Conservation (phyloP, 495 filamentous ascomycete species). For the Parachaetomium inaequale region DNA sequence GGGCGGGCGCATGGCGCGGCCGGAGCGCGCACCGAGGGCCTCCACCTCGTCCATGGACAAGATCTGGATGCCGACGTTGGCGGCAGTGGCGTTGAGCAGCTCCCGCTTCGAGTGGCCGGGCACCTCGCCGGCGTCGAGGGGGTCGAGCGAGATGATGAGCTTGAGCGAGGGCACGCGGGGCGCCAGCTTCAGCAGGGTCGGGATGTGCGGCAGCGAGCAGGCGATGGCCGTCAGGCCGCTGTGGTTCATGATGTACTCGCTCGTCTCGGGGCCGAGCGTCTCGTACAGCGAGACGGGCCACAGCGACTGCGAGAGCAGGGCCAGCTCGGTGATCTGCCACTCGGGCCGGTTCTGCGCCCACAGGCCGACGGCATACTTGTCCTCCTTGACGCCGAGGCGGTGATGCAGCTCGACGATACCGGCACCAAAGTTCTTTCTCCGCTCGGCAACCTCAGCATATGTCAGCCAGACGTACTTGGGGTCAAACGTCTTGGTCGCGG, state of each 20-base stretch:
- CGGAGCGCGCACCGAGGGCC: conserved; percentile 64
- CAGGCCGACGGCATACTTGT: conserved; percentile 80
- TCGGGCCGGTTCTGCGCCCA: conserved; percentile 97
- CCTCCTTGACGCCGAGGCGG: conserved; percentile 58
- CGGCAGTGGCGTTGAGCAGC: conserved; percentile 69
- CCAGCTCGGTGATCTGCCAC: conserved; percentile 96
- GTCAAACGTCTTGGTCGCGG: conserved; percentile 69
- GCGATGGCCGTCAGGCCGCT: conserved; percentile 70
- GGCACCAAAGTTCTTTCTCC: conserved; percentile 80
- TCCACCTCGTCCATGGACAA: conserved; percentile 74
- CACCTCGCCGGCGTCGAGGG: conserved; percentile 76
- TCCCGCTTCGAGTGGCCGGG: conserved; percentile 73
- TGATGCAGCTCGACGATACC: conserved; percentile 82
- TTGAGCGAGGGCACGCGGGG: conserved; percentile 74
- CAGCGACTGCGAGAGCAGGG: conserved; percentile 80
- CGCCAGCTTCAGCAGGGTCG: conserved; percentile 80
- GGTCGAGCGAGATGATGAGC: conserved; percentile 83
- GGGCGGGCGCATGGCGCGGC: conserved; percentile 65
- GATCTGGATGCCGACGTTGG: conserved; percentile 67
- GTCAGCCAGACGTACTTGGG: conserved; percentile 75
- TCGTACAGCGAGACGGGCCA: conserved; percentile 95
- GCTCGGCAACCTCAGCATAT: conserved; percentile 72
- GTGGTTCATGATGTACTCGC: conserved; percentile 95
- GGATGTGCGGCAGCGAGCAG: conserved; percentile 79
- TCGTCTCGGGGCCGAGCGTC: conserved; percentile 82